These are phyloP conservation scores for Atalantia buxifolia DNA, from an alignment of 345 rosid species.

Conservation along the genomic window DNA sequence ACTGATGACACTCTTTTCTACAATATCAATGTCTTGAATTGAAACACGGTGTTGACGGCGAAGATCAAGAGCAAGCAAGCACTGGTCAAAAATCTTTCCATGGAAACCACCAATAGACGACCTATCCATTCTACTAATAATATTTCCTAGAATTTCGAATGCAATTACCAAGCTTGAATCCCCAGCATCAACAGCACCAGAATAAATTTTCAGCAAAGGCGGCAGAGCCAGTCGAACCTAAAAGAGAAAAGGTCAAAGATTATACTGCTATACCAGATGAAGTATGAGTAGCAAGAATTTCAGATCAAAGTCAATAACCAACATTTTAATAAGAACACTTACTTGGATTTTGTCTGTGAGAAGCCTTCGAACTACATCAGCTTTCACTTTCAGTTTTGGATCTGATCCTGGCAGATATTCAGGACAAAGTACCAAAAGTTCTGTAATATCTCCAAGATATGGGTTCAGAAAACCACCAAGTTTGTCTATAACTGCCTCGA, in stretches of 20 bases:
- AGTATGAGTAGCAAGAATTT: not conserved
- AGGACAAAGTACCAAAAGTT: slow-evolving; percentile 60
- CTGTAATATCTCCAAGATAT: slow-evolving; percentile 65
- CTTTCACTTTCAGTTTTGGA: slow-evolving; percentile 62
- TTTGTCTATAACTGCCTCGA: slow-evolving; percentile 84
- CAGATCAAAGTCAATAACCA: not conserved
- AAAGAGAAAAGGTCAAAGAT: slow-evolving; percentile 13
- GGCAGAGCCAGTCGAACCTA: slow-evolving; percentile 89
- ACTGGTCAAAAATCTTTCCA: slow-evolving; percentile 69
- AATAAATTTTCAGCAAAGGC: slow-evolving; percentile 62
- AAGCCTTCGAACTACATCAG: slow-evolving; percentile 61
- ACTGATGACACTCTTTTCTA: slow-evolving; percentile 66
- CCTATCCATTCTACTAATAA: slow-evolving; percentile 73
- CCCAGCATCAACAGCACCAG: slow-evolving; percentile 65
- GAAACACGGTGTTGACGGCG: slow-evolving; percentile 62
- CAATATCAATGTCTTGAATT: slow-evolving; percentile 52
- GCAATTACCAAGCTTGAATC: slow-evolving; percentile 66
- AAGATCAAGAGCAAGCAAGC: slow-evolving; percentile 83
- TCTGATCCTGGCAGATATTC: slow-evolving; percentile 54
- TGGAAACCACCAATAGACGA: slow-evolving; percentile 55
- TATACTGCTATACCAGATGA: not conserved
- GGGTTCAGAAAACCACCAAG: slow-evolving; percentile 93
- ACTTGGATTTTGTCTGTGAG: slow-evolving; percentile 79
- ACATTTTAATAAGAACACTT: slow-evolving; percentile 25
- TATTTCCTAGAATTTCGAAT: slow-evolving; percentile 68